These are phyloP conservation scores for Globisporangium splendens DNA, from an alignment of 352 stramenopile genomes.

Conservation along the genomic window DNA sequence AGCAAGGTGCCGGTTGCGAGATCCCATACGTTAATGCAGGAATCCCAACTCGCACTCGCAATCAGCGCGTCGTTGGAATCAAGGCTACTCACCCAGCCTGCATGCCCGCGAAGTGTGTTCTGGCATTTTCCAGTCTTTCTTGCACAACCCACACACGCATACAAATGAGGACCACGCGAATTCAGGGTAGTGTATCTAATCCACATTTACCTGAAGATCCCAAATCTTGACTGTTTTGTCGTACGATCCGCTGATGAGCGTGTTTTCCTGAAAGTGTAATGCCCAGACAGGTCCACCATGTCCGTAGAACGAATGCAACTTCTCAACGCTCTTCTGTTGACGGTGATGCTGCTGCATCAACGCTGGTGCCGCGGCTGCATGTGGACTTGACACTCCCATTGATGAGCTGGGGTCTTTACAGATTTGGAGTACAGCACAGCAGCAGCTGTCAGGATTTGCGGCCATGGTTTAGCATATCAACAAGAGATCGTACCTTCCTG, in stretches of 20 bases:
- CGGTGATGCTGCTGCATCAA: slow-evolving; percentile 30
- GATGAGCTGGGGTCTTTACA: too few relatives aligned
- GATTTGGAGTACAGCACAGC: too few relatives aligned
- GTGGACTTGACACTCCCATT: not conserved
- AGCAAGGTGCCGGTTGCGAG: slow-evolving; percentile 14
- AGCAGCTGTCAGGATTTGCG: too few relatives aligned
- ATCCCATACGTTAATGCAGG: slow-evolving; percentile 24
- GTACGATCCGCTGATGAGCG: slow-evolving; percentile 27
- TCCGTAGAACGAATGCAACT: slow-evolving; percentile 29
- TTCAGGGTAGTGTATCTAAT: not conserved
- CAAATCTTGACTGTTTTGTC: slow-evolving; percentile 36
- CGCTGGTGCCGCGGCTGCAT: not conserved
- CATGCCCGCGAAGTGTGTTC: slow-evolving; percentile 22
- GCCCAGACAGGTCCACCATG: slow-evolving; percentile 27
- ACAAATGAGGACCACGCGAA: not conserved
- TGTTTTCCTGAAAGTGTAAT: slow-evolving; percentile 17
- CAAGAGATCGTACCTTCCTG: slow-evolving; percentile 13
- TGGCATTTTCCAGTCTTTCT: slow-evolving; percentile 20
- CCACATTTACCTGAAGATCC: slow-evolving; percentile 18
- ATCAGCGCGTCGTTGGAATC: slow-evolving; percentile 6
- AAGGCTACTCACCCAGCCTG: slow-evolving; percentile 23
- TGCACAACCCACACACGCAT: not conserved
- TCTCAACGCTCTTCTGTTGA: slow-evolving; percentile 20
- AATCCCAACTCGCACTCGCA: slow-evolving; percentile 20
- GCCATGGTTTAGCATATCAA: too few relatives aligned